Base-by-base conservation (phyloP, 2,329 filamentous ascomycete species). In the Dothideomycetes sp. region DNA sequence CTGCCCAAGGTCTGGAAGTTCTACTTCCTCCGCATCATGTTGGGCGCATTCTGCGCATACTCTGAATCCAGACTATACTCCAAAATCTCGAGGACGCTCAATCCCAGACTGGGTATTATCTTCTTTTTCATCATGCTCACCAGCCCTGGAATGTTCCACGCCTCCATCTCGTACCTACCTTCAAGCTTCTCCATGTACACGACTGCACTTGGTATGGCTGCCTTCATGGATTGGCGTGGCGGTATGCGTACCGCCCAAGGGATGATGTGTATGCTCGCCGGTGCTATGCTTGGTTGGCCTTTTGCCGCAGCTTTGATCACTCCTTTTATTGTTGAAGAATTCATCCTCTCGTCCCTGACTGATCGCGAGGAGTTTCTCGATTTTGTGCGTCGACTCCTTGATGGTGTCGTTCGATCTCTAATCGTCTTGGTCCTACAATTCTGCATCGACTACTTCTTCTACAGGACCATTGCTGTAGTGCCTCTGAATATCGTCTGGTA, bases 101-200 rank as follows among this genome's bases (percentile, higher is more conserved):
- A 89, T 56, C 78, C 84, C 6, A 75, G 87, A 45, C 83, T 96
- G 43, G 91, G 84, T 9, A 66, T 94, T 4, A 77, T 94, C 55
- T 95, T 93, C 61, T 64, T 94, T 45, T 68, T 89, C 46, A 77
- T 82, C 30, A 79, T 82, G 45, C 66, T 85, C 35, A 78, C 81
- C 44, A 93, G 83, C 47, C 84, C 91, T 0, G 91, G 91, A 30
- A 93, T 94, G 72, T 96, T 94, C 58, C 86, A 95, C 61, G 82
- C 91, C 4, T 86, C 85, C 43, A 74, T 83, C 1, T 79, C 89
- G 5, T 95, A 84, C 56, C 69, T 98, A 4, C 91, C 91, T 0
- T 94, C 88, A 7, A 94, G 83, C 60, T 98, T 98, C 56, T 83
- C 91, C 55, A 98, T 98, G 91, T 95, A 93, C 59, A 84, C 80